phyloP scores from a whole-genome alignment of 1,284 basidiomycete genomes.

The Irpex lacteus region DNA sequence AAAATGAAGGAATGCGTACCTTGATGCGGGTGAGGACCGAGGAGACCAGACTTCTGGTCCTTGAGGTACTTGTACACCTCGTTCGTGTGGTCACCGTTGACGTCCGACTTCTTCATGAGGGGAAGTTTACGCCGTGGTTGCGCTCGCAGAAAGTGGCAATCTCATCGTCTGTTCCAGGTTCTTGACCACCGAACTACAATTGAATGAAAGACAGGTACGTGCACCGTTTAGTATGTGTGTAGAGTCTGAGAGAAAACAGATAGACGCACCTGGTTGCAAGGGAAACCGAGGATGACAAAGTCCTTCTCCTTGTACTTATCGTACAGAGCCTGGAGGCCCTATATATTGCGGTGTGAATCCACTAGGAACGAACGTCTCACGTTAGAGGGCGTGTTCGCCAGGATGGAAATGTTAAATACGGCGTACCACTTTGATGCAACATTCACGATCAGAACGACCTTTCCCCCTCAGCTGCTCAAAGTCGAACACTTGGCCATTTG shows the following conservation, averaged over 20 bases:
- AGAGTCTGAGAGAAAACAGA: not conserved
- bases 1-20: conserved; percentile 32
- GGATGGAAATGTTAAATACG: too few relatives aligned
- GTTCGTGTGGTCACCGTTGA: conserved; percentile 81
- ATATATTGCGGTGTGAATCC: conserved; percentile 91
- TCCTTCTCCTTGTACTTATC: conserved; percentile 81
- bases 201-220: not conserved
- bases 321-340: conserved; percentile 79
- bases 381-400: too few relatives aligned
- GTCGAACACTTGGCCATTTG: conserved; percentile 50
- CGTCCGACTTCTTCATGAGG: conserved; percentile 89
- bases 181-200: conserved; percentile 69
- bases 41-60: conserved; percentile 67
- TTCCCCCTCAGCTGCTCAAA: conserved; percentile 72
- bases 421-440: conserved; percentile 70
- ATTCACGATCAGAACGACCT: conserved; percentile 75
- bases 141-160: conserved; percentile 67
- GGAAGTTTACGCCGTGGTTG: conserved; percentile 85
- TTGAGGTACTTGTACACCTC: conserved; percentile 88
- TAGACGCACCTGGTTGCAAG: conserved; percentile 79
- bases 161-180: conserved; percentile 68
- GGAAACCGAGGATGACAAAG: conserved; percentile 84
- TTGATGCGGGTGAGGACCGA: conserved; percentile 79
- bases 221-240: too few relatives aligned
- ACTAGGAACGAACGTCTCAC: conserved; percentile 34